phyloP scores from a whole-genome alignment of 2,329 filamentous ascomycete genomes.

The Phialemonium atrogriseum region DNA sequence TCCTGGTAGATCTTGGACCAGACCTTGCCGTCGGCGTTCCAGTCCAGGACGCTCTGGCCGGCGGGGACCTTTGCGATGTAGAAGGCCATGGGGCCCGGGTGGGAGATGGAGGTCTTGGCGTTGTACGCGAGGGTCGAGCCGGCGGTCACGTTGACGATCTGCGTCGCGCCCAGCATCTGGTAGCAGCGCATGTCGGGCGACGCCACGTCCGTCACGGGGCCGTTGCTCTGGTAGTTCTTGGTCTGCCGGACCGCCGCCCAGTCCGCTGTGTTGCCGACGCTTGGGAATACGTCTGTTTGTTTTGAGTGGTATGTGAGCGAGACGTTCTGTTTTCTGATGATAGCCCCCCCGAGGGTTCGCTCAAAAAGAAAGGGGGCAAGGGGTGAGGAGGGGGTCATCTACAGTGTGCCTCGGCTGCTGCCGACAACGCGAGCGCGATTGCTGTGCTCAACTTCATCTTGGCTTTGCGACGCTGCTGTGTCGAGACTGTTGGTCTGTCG shows the following conservation, averaged over 20 bases:
- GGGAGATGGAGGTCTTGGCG: slow-evolving; percentile 30
- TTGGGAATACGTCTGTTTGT: slow-evolving; percentile 11
- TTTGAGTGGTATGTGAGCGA: neutral
- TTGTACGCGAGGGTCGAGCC: slow-evolving; percentile 36
- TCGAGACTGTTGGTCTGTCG: neutral
- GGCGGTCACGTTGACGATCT: slow-evolving; percentile 33
- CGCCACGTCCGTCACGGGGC: slow-evolving; percentile 27
- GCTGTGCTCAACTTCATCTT: slow-evolving; percentile 7
- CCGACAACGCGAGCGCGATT: slow-evolving; percentile 6
- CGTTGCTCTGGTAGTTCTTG: slow-evolving; percentile 25
- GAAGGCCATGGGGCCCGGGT: slow-evolving; percentile 30
- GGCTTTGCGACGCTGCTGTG: neutral
- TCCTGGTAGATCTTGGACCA: slow-evolving; percentile 39
- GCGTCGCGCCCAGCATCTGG: slow-evolving; percentile 28
- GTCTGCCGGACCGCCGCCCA: slow-evolving; percentile 24
- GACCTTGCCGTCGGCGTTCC: slow-evolving; percentile 25
- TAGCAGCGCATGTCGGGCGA: slow-evolving; percentile 43
- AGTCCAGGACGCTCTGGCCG: slow-evolving; percentile 26
- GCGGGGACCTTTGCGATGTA: slow-evolving; percentile 31
- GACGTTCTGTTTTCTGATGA: neutral
- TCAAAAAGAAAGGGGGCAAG: too few species aligned
- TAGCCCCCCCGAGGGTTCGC: neutral
- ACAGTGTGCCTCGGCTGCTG: slow-evolving; percentile 11
- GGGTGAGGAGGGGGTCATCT: neutral
- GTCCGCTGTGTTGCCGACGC: slow-evolving; percentile 12